A percentile compares a stretch with the other conserved stretches of the same genome.
phyloP scores from a whole-genome alignment of 768 basidiomycete species.

The Leccinellum rugosiceps region DNA sequence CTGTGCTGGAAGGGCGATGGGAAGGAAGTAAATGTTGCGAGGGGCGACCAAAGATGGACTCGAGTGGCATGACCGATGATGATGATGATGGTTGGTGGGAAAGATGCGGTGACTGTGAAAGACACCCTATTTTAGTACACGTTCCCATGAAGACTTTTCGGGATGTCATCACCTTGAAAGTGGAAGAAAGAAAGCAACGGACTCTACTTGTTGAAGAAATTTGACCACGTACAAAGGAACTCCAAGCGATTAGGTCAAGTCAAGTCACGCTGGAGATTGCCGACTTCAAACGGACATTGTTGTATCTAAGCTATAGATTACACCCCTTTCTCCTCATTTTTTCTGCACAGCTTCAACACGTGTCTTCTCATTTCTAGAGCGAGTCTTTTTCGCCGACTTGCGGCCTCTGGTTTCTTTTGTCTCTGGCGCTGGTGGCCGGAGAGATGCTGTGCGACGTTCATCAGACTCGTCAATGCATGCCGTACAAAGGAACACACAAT shows the following conservation, averaged over 20 bases:
- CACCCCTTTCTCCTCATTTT: not conserved
- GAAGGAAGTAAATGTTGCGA: constrained; percentile 24
- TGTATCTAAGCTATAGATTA: not conserved
- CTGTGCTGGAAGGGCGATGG: constrained; percentile 13
- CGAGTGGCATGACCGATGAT: too few relatives aligned
- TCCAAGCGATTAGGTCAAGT: not conserved
- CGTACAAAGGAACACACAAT: constrained; percentile 38
- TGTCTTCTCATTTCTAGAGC: constrained; percentile 30
- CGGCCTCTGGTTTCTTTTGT: constrained; percentile 43
- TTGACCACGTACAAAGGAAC: too few relatives aligned
- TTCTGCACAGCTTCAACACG: constrained; percentile 5
- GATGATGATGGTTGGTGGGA: constrained; percentile 19
- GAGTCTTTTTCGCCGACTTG: constrained; percentile 31
- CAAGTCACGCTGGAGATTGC: constrained; percentile 9
- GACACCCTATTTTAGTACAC: constrained; percentile 5
- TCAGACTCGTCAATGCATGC: not conserved
- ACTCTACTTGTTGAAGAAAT: too few relatives aligned
- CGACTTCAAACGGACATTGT: constrained; percentile 5
- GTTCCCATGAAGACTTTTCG: not conserved
- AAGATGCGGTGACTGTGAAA: constrained; percentile 14
- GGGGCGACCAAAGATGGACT: constrained; percentile 31
- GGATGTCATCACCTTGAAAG: constrained; percentile 19
- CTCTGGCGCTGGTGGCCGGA: constrained; percentile 44
- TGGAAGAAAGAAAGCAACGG: not conserved
- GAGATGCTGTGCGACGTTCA: constrained; percentile 21